These are phyloP conservation scores for Moelleriella libera DNA, from an alignment of 2,329 filamentous ascomycete species.

Conservation along the genomic window DNA sequence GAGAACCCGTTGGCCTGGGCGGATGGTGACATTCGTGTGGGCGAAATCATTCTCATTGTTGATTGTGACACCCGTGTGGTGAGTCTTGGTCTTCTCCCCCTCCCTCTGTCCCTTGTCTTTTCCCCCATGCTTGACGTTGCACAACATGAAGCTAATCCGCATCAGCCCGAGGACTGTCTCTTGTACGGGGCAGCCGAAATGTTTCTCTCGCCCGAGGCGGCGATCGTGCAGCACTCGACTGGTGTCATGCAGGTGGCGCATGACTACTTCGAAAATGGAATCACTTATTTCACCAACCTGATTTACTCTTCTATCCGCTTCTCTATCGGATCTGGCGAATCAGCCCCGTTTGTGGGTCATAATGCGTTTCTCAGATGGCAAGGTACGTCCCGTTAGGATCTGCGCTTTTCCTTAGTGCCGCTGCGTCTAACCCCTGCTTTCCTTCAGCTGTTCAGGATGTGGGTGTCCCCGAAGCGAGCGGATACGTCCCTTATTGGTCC, in stretches of 20 bases:
- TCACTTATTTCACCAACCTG: conserved; percentile 68
- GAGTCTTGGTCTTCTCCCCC: neutral
- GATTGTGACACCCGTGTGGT: conserved; percentile 54
- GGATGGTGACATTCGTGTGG: conserved; percentile 44
- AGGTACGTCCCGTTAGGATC: conserved; percentile 2
- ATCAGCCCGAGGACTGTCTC: conserved; percentile 45
- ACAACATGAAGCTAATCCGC: neutral
- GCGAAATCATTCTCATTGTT: conserved; percentile 51
- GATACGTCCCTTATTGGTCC: conserved; percentile 57
- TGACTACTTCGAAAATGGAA: conserved; percentile 58
- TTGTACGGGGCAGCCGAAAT: conserved; percentile 59
- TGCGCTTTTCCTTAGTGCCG: neutral
- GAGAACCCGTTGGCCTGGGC: conserved; percentile 36
- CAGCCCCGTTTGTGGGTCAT: conserved; percentile 64
- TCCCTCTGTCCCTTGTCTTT: too few species aligned
- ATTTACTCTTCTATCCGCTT: conserved; percentile 63
- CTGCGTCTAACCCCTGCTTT: neutral
- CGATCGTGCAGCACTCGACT: conserved; percentile 57
- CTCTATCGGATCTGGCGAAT: conserved; percentile 56
- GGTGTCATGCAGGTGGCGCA: conserved; percentile 65
- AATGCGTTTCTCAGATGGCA: conserved; percentile 62
- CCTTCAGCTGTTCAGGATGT: conserved; percentile 20
- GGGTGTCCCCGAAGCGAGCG: conserved; percentile 17
- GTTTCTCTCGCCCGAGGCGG: conserved; percentile 54
- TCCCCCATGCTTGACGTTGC: too few species aligned